Base-by-base conservation (phyloP, 768 basidiomycete species). In the Tephrocybe sp. region DNA sequence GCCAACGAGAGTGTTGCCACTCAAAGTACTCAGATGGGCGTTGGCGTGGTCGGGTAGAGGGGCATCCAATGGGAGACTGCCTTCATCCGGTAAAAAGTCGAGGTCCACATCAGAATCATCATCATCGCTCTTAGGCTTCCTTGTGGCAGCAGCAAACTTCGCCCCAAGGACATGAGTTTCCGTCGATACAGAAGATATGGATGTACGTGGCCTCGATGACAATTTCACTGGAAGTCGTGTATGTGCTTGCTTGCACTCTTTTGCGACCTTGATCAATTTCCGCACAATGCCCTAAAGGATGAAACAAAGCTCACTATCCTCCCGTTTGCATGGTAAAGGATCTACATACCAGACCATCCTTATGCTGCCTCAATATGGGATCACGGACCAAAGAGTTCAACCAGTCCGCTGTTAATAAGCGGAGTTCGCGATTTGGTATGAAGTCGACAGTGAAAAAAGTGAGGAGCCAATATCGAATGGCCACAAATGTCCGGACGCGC, bases 371-470 rank as follows among this genome's bases (percentile, higher is more conserved):
- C 70, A 89, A 67, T 42, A 83, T 75, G n/a, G 85, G 84, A 69
- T 92, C 88, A 51, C 76, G 75, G 35, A 82, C 72, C 51, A 92
- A 67, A n/a, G 79, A 70, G 65, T 96, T 97, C 51, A 96, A 62
- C 90, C 91, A 95, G 41, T 78, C 76, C 14, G 90, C 82, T 41
- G 94, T 72, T 38, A 87, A 65, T 22, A 84, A 63, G 58, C 93
- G 76, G 61, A 96, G 68, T 59, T 88, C 89, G 52, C 83, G 79
- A 67, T 89, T 85, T 38, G 88, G 84, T 52, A 92, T 68, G 62
- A 95, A 96, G 64, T 97, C 93, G 56, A 90, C 87, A 44, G 78
- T 78, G 66, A 95, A 96, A 66, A 95, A 95, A 6, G 91, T 92
- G 61, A 92, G 70, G 39, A 96, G 65, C 93, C 94, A 97, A 62